Base-by-base conservation (phyloP, 1,284 basidiomycete genomes). In the Ganoderma meredithae region DNA sequence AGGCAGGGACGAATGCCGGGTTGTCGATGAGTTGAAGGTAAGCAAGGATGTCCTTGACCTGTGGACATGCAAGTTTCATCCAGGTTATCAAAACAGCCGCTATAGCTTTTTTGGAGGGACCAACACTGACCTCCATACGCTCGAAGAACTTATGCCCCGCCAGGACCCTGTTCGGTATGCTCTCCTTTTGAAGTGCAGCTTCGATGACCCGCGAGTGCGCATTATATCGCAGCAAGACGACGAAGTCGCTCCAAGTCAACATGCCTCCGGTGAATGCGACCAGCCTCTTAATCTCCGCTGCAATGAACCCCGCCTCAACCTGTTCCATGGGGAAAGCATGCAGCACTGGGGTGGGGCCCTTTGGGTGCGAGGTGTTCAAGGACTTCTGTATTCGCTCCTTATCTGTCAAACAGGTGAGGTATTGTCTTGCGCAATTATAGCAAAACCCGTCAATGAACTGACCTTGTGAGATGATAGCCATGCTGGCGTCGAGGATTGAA, bases 81-180 rank as follows among this genome's bases (percentile, higher is more conserved):
- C 31, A n/a, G 9, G 4, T 12, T 44, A 36, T 31, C 15, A 43
- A 43, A 8, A 25, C 13, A 15, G 36, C 36, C 10, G 36, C 36
- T 8, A 10, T 39, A 8, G 36, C 5, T 8, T 39, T 31, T 31
- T 31, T n/a, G n/a, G 60, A 13, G 19, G 58, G 33, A 40, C 17
- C 1, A 33, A 10, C 6, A 52, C 63, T 10, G 43, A 89, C 90
- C 83, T 95, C 94, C 72, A 88, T 79, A 9, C 95, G 90, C 71
- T 96, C 94, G 75, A 96, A 97, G 85, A 96, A 96, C 78, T 92
- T 94, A 78, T 93, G 90, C 0, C 95, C 95, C 17, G 90, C 92
- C 10, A 97, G 84, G 63, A 97, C 86, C 59, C 90, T 83, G 74
- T 87, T 90, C 0, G 95, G 95, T 58, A 98, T 93, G 39, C 89